phyloP scores from a whole-genome alignment of 2,329 filamentous ascomycete species.

The Penicillium psychrosexuale region DNA sequence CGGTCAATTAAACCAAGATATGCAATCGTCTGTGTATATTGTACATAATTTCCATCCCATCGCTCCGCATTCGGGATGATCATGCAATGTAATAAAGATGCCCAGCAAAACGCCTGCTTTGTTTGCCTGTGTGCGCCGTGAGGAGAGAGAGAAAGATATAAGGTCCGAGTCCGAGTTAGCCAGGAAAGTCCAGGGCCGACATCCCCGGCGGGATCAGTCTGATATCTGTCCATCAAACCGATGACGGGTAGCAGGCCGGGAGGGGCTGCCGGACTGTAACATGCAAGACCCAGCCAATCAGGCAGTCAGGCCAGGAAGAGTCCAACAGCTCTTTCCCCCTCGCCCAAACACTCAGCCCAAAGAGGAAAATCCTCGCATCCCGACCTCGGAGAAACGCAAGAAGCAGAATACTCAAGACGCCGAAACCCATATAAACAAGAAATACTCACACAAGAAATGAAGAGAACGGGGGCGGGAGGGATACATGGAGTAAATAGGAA shows the following conservation, averaged over 20 bases:
- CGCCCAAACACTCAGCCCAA: neutral
- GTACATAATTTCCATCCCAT: conserved; percentile 22
- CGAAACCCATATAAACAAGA: conserved; percentile 20
- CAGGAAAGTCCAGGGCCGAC: neutral
- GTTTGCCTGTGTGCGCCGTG: conserved; percentile 19
- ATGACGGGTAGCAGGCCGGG: neutral
- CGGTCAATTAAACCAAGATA: conserved; percentile 13
- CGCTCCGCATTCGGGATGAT: conserved; percentile 12
- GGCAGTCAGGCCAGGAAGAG: neutral
- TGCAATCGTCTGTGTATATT: conserved; percentile 20
- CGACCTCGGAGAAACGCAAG: conserved; percentile 11
- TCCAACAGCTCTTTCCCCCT: neutral
- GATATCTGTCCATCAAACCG: neutral
- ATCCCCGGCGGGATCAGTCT: neutral
- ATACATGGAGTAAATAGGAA: neutral
- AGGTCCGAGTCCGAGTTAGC: neutral
- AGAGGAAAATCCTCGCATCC: conserved; percentile 2
- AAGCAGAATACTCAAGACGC: conserved; percentile 15
- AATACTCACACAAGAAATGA: conserved; percentile 14
- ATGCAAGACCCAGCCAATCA: neutral
- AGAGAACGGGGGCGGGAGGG: neutral
- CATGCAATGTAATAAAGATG: conserved; percentile 22
- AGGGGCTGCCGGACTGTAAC: too few relatives aligned
- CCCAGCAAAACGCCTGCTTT: conserved; percentile 23
- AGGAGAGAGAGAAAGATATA: conserved; percentile 17